Conservation (phyloP, 495 filamentous ascomycete genomes). For the Opeltia flavorubescens region DNA sequence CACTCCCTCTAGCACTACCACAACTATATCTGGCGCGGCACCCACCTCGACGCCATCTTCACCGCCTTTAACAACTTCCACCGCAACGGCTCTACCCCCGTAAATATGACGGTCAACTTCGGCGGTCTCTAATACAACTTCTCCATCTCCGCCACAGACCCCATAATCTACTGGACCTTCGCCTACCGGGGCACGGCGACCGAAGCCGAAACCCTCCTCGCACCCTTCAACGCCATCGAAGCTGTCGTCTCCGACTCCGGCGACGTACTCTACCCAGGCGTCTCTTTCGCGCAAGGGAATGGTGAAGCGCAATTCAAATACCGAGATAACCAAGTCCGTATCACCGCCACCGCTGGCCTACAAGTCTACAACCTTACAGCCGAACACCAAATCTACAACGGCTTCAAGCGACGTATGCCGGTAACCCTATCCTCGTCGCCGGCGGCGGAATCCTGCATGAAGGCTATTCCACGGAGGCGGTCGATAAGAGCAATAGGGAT, state of each 20-base stretch:
- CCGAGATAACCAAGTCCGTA: not conserved
- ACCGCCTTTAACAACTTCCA: slow-evolving; percentile 15
- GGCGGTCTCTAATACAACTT: not conserved
- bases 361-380: slow-evolving; percentile 14
- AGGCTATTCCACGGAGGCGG: not conserved
- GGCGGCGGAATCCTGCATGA: not conserved
- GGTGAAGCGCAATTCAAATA: slow-evolving; percentile 1
- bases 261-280: slow-evolving; percentile 7
- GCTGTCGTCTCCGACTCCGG: slow-evolving; percentile 3
- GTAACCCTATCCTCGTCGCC: not conserved
- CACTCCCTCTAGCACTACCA: slow-evolving; percentile 2
- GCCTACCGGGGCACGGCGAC: slow-evolving; percentile 11
- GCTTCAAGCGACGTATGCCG: not conserved
- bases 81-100: slow-evolving; percentile 7
- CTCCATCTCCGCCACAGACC: not conserved
- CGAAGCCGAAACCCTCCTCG: slow-evolving; percentile 8
- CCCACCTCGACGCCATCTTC: slow-evolving; percentile 16
- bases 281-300: slow-evolving; percentile 5
- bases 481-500: not conserved
- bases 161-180: slow-evolving; percentile 14
- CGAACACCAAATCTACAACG: slow-evolving; percentile 15
- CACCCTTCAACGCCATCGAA: slow-evolving; percentile 13
- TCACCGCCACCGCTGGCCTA: slow-evolving; percentile 8
- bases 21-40: slow-evolving; percentile 1
- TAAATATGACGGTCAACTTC: slow-evolving; percentile 6